Base-by-base conservation (phyloP, 78 protist species). In the Speleostelium caveatum region DNA sequence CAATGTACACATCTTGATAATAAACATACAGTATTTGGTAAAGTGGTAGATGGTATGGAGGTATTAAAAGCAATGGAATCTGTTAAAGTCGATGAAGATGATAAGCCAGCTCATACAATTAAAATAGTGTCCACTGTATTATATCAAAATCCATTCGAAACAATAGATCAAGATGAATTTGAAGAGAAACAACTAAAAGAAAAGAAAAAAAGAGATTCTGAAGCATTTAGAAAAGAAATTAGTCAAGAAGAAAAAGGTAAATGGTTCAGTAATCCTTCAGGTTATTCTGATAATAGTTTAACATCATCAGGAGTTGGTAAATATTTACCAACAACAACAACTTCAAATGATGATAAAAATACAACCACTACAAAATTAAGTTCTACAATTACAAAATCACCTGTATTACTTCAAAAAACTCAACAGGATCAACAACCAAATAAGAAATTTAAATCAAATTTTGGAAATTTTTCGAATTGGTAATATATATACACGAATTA, bases 21-120 rank as follows among this genome's bases (percentile, higher is more conserved):
- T 24, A 87, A 93, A 62, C 98, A 96, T 87, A 86, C 98, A 0
- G 66, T 96, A 28, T 96, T 96, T 87, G 98, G 95, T 35, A 59
- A 42, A 32, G 93, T 79, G 39, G 95, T 92, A 2, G 86, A 89
- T 24, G 98, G 98, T 2, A 24, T 94, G 16, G 94, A 91, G 0
- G 77, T 85, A 5, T 72, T 95, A 10, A 60, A 63, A 35, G 42
- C 62, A 24, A 95, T 95, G 93, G 97, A 92, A 60, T 33, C 66
- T 61, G 83, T 87, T 4, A 59, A 63, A 26, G 72, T 59, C 3
- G 73, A 86, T 21, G 45, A 39, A 16, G 61, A 91, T 32, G 86
- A 74, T 41, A 24, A 19, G 49, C 79, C 80, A 62, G 28, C 22
- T 51, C 39, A n/a, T 21, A 49, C 5, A 22, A 78, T 93, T 49